A percentile compares a stretch with the other conserved stretches of the same genome.
phyloP scores from a whole-genome alignment of 345 rosid genomes.

The Salix koriyanagi region DNA sequence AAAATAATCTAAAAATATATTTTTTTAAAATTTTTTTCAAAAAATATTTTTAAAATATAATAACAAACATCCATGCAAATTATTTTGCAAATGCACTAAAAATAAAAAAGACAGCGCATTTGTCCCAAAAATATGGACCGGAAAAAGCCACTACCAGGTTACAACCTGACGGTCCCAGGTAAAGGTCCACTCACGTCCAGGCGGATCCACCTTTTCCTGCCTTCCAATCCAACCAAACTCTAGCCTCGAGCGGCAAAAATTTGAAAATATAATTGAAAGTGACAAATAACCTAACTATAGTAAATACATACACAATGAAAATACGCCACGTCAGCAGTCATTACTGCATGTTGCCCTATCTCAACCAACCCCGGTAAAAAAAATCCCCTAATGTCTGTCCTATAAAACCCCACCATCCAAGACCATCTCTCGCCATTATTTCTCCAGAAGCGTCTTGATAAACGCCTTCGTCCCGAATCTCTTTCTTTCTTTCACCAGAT shows the following conservation, averaged over 20 bases:
- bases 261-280: conserved; percentile 11
- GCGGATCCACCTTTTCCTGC: not conserved
- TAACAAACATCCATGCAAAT: too few relatives aligned
- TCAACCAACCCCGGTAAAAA: conserved; percentile 10
- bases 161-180: conserved; percentile 1
- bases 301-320: not conserved
- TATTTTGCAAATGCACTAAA: not conserved
- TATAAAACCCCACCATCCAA: not conserved
- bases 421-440: not conserved
- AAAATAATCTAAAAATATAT: too few relatives aligned
- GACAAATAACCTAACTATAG: not conserved
- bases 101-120: not conserved
- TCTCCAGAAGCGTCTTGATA: conserved; percentile 21
- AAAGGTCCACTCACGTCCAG: not conserved
- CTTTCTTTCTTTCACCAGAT: not conserved
- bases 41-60: too few relatives aligned
- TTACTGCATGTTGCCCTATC: not conserved
- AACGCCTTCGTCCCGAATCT: conserved; percentile 11
- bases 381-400: not conserved
- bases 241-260: conserved; percentile 24
- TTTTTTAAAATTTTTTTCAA: too few relatives aligned
- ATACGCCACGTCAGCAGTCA: not conserved
- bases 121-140: too few relatives aligned
- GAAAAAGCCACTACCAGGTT: not conserved
- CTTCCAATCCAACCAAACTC: not conserved